phyloP scores from a whole-genome alignment of 192 early-diverging fungal genomes.

The Glomus cerebriforme region DNA sequence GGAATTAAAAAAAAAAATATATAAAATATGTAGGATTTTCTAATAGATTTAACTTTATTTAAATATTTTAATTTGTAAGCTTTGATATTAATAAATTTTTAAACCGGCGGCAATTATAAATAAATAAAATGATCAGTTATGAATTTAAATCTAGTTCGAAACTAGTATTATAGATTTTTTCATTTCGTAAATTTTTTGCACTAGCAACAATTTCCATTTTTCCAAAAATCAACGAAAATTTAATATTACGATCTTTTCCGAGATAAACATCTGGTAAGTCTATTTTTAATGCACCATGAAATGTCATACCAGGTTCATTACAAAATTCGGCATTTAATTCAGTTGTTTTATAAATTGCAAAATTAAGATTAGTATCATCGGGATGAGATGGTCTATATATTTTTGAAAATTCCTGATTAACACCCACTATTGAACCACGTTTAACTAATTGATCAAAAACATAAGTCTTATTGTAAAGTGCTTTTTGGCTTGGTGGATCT shows the following conservation, averaged over 20 bases:
- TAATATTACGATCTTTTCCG: not conserved
- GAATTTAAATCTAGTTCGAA: not conserved
- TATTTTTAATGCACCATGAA: not conserved
- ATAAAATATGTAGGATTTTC: no score
- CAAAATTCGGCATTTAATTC: not conserved
- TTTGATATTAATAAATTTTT: no score
- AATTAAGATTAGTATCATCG: not conserved
- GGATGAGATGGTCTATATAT: not conserved
- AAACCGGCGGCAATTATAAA: no score
- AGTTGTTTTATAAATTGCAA: not conserved
- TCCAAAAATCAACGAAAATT: conserved; percentile 9
- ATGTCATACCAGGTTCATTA: conserved; percentile 15
- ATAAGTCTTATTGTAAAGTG: no score
- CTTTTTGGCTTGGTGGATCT: not conserved
- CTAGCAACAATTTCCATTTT: conserved; percentile 15
- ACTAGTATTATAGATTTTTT: not conserved
- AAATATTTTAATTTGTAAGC: no score
- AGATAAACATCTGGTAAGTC: conserved; percentile 1
- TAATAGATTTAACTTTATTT: no score
- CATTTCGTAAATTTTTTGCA: conserved; percentile 14
- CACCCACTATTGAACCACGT: not conserved
- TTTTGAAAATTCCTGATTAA: not conserved
- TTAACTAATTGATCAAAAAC: not conserved
- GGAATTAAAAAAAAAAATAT: no score
- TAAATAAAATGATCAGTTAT: not conserved